These are phyloP conservation scores for Mycotypha africana DNA, from an alignment of 371 early-diverging fungal species.

Conservation along the genomic window DNA sequence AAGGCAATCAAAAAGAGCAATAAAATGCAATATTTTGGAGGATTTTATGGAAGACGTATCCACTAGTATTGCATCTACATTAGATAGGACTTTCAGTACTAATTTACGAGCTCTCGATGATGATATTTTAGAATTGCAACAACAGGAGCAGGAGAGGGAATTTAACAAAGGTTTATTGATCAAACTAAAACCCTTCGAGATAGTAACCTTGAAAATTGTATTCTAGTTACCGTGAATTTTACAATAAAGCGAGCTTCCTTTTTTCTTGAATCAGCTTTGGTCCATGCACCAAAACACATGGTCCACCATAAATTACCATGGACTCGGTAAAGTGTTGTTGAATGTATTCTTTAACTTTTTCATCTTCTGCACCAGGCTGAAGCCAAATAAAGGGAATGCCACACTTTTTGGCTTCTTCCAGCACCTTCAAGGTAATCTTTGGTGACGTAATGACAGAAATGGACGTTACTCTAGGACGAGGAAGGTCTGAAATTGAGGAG, in stretches of 20 bases:
- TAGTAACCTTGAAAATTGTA: slow-evolving; percentile 52
- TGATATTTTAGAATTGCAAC: slow-evolving; percentile 30
- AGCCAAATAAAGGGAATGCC: slow-evolving; percentile 73
- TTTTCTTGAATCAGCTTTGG: slow-evolving; percentile 13
- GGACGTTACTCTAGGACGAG: slow-evolving; percentile 34
- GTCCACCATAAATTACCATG: slow-evolving; percentile 70
- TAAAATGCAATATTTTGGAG: slow-evolving; percentile 76
- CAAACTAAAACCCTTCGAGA: slow-evolving; percentile 55
- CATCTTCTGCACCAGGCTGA: slow-evolving; percentile 77
- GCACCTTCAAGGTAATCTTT: slow-evolving; percentile 52
- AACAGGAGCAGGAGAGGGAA: slow-evolving; percentile 23
- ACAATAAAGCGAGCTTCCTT: not conserved
- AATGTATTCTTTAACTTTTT: slow-evolving; percentile 40
- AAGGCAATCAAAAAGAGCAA: slow-evolving; percentile 44
- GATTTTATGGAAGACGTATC: slow-evolving; percentile 45
- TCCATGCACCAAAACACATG: slow-evolving; percentile 70
- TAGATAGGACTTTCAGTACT: slow-evolving; percentile 30
- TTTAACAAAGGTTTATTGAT: slow-evolving; percentile 35
- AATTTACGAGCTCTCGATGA: slow-evolving; percentile 35
- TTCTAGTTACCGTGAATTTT: too few relatives aligned
- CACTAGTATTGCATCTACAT: slow-evolving; percentile 5
- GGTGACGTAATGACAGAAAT: slow-evolving; percentile 84
- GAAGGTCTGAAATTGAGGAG: slow-evolving; percentile 39
- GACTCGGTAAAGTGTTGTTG: too few relatives aligned
- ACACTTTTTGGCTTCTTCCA: slow-evolving; percentile 55